Evolutionary conservation across 371 early-diverging fungal genomes (phyloP).

Genomic region (Mucor sp.): DNA sequence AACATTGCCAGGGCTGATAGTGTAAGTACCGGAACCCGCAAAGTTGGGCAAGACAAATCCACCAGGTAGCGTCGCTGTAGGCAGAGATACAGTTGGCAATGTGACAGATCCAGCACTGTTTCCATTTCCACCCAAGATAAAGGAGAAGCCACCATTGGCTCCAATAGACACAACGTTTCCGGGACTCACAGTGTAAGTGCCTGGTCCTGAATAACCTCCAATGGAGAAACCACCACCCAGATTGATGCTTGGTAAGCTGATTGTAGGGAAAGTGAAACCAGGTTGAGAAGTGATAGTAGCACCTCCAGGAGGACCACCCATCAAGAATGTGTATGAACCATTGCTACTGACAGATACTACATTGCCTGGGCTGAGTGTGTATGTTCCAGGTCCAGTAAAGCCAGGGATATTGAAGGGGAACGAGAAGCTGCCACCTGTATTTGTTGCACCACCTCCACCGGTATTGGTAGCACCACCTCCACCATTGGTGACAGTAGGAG

Average conservation of each 20-base stretch:
- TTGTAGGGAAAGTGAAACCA: background rate
- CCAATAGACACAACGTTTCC: slow-evolving; percentile 8
- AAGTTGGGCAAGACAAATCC: background rate
- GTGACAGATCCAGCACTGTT: background rate
- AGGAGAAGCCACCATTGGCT: background rate
- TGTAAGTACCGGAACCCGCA: slow-evolving; percentile 5
- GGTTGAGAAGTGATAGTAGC: background rate
- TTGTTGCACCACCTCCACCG: background rate
- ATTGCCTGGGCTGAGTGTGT: slow-evolving; percentile 11
- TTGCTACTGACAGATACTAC: background rate
- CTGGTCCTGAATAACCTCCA: slow-evolving; percentile 7
- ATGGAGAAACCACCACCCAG: background rate
- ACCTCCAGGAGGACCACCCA: background rate
- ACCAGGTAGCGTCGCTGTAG: background rate
- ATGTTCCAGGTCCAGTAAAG: slow-evolving; percentile 11
- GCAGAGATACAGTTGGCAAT: background rate
- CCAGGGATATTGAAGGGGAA: slow-evolving; percentile 5
- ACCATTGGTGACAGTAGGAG: background rate
- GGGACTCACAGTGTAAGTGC: slow-evolving; percentile 9
- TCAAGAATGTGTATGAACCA: background rate
- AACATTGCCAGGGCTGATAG: slow-evolving; percentile 4
- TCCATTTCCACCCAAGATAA: background rate
- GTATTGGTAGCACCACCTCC: background rate
- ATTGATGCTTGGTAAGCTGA: background rate
- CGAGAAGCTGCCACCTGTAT: background rate